Evolutionary conservation across 148 eudicot species (phyloP).

Genomic region (Agrostemma githago): DNA sequence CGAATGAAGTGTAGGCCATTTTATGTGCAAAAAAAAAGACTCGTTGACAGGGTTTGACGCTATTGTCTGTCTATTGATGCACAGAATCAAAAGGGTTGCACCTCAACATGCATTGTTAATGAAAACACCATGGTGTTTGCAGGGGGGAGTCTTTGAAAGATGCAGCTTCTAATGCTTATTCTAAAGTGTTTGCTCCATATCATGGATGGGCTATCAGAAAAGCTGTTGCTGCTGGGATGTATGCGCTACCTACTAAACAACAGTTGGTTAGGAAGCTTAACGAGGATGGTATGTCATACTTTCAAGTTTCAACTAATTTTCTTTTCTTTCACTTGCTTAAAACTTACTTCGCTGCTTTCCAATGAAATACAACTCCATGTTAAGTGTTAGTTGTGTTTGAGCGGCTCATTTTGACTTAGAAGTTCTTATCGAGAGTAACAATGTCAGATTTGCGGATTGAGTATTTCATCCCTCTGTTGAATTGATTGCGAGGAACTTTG

Average conservation of each 20-base stretch:
- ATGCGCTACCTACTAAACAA: conserved; percentile 82
- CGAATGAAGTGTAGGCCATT: background rate
- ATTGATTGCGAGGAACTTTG: background rate
- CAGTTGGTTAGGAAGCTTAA: conserved; percentile 75
- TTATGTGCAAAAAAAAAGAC: background rate
- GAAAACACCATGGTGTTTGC: background rate
- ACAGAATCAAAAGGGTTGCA: background rate
- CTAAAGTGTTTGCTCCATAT: conserved; percentile 85
- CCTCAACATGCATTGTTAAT: background rate
- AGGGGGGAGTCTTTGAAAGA: conserved; percentile 75
- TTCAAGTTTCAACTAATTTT: background rate
- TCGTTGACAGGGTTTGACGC: background rate
- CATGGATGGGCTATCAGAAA: conserved; percentile 98
- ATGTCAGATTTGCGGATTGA: background rate
- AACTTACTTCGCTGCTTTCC: background rate
- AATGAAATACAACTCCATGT: background rate
- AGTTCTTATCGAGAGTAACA: too few relatives aligned
- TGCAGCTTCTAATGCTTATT: conserved; percentile 83
- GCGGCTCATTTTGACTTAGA: background rate
- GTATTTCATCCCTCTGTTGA: too few relatives aligned
- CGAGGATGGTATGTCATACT: conserved; percentile 72
- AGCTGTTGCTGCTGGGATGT: conserved; percentile 97
- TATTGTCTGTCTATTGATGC: background rate
- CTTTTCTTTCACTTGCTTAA: too few relatives aligned
- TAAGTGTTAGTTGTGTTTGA: background rate